A percentile compares a stretch with the other conserved stretches of the same genome.
phyloP scores from a whole-genome alignment of 495 filamentous ascomycete species.

The Penicillium pancosmium region DNA sequence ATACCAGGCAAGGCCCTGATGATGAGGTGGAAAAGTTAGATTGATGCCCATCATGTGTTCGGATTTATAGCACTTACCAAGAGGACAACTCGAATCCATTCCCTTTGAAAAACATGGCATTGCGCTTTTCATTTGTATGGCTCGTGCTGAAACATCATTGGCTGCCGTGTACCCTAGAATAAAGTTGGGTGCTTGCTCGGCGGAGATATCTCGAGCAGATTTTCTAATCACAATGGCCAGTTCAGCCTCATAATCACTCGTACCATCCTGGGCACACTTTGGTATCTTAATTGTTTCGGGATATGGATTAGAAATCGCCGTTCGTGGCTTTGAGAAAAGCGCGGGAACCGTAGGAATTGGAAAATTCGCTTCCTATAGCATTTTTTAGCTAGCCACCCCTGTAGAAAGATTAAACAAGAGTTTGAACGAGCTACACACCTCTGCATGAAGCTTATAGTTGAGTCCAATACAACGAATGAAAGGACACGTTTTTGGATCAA shows the following conservation, averaged over 20 bases:
- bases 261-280: constrained; percentile 41
- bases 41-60: too few relatives aligned
- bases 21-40: not conserved
- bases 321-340: constrained; percentile 72
- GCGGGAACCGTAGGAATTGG: constrained; percentile 68
- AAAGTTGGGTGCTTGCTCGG: constrained; percentile 62
- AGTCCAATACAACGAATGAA: constrained; percentile 65
- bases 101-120: constrained; percentile 37
- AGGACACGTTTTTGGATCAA: constrained; percentile 20
- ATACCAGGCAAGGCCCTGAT: not conserved
- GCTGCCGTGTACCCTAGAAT: constrained; percentile 70
- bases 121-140: constrained; percentile 67
- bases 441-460: constrained; percentile 65
- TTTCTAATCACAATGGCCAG: constrained; percentile 69
- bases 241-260: constrained; percentile 74
- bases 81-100: not conserved
- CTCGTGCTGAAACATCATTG: constrained; percentile 71
- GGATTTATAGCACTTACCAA: not conserved
- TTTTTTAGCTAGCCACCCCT: constrained; percentile 32
- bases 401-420: too few relatives aligned
- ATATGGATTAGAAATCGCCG: constrained; percentile 61
- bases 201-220: constrained; percentile 58
- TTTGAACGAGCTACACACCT: constrained; percentile 17
- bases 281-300: constrained; percentile 46
- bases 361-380: constrained; percentile 58